These are phyloP conservation scores for Aspergillus novoparasiticus DNA, from an alignment of 2,329 filamentous ascomycete species.

Conservation along the genomic window DNA sequence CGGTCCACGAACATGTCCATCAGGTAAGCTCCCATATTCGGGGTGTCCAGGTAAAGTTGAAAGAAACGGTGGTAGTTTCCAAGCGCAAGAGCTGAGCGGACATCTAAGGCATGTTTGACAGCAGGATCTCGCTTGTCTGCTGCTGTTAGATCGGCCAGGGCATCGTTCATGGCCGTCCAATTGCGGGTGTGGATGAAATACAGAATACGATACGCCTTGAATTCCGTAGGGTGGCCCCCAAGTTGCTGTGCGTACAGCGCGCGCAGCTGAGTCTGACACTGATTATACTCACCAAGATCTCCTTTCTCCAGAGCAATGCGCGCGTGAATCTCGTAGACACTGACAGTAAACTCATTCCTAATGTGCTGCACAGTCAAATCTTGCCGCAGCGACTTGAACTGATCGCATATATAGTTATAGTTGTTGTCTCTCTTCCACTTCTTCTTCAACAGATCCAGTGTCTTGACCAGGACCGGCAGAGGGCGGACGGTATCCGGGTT, in stretches of 20 bases:
- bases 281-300: constrained; percentile 99
- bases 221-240: constrained; percentile 89
- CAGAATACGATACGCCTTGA: constrained; percentile 98
- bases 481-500: constrained; percentile 88
- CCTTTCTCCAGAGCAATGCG: constrained; percentile 97
- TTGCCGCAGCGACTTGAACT: constrained; percentile 98
- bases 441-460: constrained; percentile 84
- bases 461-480: constrained; percentile 75
- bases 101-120: constrained; percentile 87
- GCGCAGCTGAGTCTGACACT: constrained; percentile 97
- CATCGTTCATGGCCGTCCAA: constrained; percentile 95
- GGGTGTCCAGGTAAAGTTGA: constrained; percentile 89
- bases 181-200: constrained; percentile 99
- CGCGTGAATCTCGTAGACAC: constrained; percentile 95
- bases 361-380: constrained; percentile 97
- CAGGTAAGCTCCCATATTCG: constrained; percentile 95
- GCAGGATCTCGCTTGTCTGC: constrained; percentile 86
- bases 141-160: constrained; percentile 96
- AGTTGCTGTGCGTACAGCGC: constrained; percentile 85
- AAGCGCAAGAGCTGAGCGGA: constrained; percentile 86
- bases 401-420: constrained; percentile 97
- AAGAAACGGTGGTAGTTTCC: constrained; percentile 99
- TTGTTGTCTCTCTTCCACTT: constrained; percentile 95
- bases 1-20: constrained; percentile 99
- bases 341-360: constrained; percentile 94